Evolutionary conservation across 768 basidiomycete species (phyloP).

Genomic region (Naganishia vishniacii): DNA sequence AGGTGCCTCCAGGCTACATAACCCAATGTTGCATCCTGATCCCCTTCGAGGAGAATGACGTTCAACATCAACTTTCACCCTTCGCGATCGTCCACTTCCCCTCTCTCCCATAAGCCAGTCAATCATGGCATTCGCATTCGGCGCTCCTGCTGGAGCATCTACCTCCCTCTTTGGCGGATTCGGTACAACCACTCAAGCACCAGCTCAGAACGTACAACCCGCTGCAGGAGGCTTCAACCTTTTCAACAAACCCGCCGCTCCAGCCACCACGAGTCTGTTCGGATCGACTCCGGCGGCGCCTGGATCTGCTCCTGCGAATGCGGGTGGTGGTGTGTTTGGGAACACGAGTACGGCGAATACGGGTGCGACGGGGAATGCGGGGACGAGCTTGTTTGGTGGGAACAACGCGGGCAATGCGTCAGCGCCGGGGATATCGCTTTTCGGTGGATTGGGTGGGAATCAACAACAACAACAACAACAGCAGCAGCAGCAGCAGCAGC

Average conservation of each 20-base stretch:
- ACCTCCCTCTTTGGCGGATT: constrained; percentile 9
- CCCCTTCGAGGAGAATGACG: too few species aligned
- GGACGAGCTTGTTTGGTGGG: not conserved
- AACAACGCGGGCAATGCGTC: not conserved
- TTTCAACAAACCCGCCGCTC: constrained; percentile 8
- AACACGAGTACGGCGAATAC: constrained; percentile 3
- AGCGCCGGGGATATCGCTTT: not conserved
- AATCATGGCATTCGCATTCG: constrained; percentile 20
- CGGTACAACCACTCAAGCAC: too few species aligned
- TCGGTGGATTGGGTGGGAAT: not conserved
- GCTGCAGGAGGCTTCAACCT: constrained; percentile 7
- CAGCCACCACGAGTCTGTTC: constrained; percentile 1
- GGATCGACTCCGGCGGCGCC: not conserved
- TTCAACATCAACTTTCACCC: not conserved
- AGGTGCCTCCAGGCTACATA: too few species aligned
- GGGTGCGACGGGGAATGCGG: too few species aligned
- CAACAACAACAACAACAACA: constrained; percentile 19
- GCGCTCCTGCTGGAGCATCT: constrained; percentile 2
- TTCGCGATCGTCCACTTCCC: not conserved
- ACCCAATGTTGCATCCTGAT: too few species aligned
- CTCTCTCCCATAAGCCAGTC: not conserved
- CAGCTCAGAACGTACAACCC: too few species aligned
- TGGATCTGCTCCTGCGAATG: not conserved
- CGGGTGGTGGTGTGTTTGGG: not conserved
- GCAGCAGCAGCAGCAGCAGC: constrained; percentile 20